phyloP scores from a whole-genome alignment of 352 stramenopile genomes.

The Pythium scleroteichum region DNA sequence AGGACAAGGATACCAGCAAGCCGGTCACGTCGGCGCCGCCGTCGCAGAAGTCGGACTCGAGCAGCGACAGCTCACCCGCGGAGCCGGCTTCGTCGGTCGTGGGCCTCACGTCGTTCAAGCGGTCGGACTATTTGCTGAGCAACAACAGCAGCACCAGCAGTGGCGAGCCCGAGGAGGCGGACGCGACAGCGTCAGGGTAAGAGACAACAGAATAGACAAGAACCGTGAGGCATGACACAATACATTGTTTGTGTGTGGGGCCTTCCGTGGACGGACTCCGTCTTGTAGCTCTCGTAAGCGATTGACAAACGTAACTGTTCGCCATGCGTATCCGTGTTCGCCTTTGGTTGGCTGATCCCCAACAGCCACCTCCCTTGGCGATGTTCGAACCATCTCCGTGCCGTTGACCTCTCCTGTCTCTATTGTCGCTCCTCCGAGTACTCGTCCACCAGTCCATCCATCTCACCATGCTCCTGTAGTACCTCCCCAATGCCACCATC shows the following conservation, averaged over 20 bases:
- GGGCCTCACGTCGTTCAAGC: conserved; percentile 39
- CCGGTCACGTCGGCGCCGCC: conserved; percentile 5
- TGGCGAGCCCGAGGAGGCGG: conserved; percentile 35
- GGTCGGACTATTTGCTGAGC: conserved; percentile 54
- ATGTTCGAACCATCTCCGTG: too few species aligned
- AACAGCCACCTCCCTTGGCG: too few species aligned
- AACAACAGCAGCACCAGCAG: conserved; percentile 65
- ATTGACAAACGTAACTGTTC: too few species aligned
- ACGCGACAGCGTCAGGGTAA: conserved; percentile 1
- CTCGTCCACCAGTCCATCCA: background rate
- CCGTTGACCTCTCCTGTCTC: too few species aligned
- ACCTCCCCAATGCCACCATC: background rate
- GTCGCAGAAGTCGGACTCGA: conserved; percentile 26
- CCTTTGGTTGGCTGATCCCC: too few species aligned
- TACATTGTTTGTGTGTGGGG: background rate
- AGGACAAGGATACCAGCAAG: conserved; percentile 32
- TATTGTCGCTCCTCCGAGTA: too few species aligned
- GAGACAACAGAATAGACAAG: background rate
- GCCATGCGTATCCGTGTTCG: too few species aligned
- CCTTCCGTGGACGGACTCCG: background rate
- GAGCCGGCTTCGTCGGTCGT: conserved; percentile 13
- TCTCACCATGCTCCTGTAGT: conserved; percentile 7
- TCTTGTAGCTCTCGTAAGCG: too few species aligned
- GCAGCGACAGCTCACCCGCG: conserved; percentile 15
- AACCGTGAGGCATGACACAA: too few species aligned